Base-by-base conservation (phyloP, 169 alveolate species). In the Eimeria praecox region DNA sequence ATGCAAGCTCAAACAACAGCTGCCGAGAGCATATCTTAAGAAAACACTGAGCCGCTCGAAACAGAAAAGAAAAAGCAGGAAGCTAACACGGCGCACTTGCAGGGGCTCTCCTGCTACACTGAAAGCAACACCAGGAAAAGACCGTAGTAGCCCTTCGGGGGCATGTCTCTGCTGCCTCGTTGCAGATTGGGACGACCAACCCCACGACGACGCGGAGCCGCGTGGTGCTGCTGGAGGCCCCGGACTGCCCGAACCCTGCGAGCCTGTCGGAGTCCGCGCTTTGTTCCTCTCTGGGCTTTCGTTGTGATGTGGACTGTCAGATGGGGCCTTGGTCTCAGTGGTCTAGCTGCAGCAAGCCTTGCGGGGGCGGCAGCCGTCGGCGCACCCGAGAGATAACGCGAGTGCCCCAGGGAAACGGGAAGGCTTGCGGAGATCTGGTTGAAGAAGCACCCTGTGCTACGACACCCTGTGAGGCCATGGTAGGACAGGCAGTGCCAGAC, bases 321-420 rank as follows among this genome's bases (percentile, higher is more conserved):
- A 97, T 97, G 44, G 90, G 96, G 10, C 96, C 95, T 35, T 97
- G 98, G 98, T 95, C 96, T 16, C 86, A 49, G 71, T 97, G 98
- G 98, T 73, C 95, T 38, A 40, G 91, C 0, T 91, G 97, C 95
- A 62, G 91, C 75, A 77, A 30, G 54, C 90, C 95, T 30, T 97
- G 98, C 69, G 97, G 96, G 88, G 96, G 97, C 4, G 98, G 98
- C 64, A 73, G 46, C 42, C 96, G 95, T 30, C 90, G 77, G 56
- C 96, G 98, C 42, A 89, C 95, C 42, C 95, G 98, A 44, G 94
- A 85, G 49, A 24, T 95, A 38, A 46, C 64, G 40, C 66, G 92
- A 10, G 75, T 86, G 16, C 96, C 96, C 30, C 95, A 92, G 71
- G 96, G 95, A 33, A 88, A 94, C 40, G 97, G 97, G 14, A 52